Evolutionary conservation across 495 filamentous ascomycete species (phyloP).

Genomic region (Hypoxylon crocopeplum): DNA sequence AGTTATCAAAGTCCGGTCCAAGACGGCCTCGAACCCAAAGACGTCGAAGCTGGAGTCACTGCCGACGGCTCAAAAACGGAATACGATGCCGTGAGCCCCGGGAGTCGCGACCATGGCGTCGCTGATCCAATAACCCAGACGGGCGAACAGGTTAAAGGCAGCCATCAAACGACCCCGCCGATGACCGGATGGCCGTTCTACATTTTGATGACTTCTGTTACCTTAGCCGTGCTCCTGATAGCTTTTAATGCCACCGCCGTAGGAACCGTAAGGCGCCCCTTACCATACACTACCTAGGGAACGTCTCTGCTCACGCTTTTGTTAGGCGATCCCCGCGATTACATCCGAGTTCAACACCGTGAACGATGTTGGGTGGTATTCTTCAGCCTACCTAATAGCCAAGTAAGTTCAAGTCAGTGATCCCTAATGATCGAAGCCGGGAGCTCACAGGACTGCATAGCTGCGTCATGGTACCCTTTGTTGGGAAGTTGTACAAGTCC

Average conservation of each 20-base stretch:
- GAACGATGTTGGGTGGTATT: slow-evolving; percentile 62
- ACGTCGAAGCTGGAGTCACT: slow-evolving; percentile 9
- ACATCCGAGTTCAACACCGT: slow-evolving; percentile 52
- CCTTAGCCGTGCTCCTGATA: slow-evolving; percentile 19
- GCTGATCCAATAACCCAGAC: neutral
- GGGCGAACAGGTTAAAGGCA: slow-evolving; percentile 1
- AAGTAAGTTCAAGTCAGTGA: slow-evolving; percentile 46
- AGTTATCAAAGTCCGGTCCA: neutral
- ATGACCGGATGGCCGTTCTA: slow-evolving; percentile 16
- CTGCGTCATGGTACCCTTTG: slow-evolving; percentile 36
- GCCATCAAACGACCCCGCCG: neutral
- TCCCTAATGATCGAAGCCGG: slow-evolving; percentile 28
- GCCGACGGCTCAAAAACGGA: neutral
- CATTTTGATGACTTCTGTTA: slow-evolving; percentile 18
- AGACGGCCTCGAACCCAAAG: neutral
- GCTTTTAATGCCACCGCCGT: slow-evolving; percentile 24
- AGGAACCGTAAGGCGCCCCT: slow-evolving; percentile 21
- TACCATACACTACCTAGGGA: neutral
- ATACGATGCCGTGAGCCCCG: neutral
- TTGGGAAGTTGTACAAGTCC: slow-evolving; percentile 49
- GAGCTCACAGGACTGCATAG: neutral
- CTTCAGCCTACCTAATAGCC: slow-evolving; percentile 57
- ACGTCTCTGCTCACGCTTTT: slow-evolving; percentile 13
- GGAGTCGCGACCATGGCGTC: neutral
- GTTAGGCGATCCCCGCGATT: slow-evolving; percentile 56